phyloP scores from a whole-genome alignment of 2,329 filamentous ascomycete species.

The Alternaria solani region DNA sequence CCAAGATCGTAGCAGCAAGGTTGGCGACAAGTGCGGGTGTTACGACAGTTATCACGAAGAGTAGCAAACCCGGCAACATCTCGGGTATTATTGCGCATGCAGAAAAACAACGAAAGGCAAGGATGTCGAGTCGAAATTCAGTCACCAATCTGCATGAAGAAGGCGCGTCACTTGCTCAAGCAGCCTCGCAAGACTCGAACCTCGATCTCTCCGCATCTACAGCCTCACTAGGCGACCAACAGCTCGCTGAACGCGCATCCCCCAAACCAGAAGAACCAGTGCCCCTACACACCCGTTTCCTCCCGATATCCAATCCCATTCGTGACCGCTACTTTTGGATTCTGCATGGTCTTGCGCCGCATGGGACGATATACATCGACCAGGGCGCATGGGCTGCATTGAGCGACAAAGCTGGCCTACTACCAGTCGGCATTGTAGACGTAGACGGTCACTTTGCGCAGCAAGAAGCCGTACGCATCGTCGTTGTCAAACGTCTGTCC shows the following conservation, averaged over 20 bases:
- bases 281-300: constrained; percentile 89
- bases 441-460: constrained; percentile 89
- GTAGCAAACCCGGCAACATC: constrained; percentile 93
- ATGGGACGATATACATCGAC: constrained; percentile 93
- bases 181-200: constrained; percentile 26
- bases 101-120: constrained; percentile 65
- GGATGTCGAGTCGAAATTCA: constrained; percentile 38
- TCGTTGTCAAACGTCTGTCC: constrained; percentile 73
- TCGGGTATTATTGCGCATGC: constrained; percentile 83
- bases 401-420: constrained; percentile 81
- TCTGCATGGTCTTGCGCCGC: constrained; percentile 86
- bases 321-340: constrained; percentile 69
- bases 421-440: constrained; percentile 89
- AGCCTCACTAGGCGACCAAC: constrained; percentile 43
- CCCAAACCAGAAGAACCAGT: constrained; percentile 37
- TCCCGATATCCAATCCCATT: constrained; percentile 63
- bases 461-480: constrained; percentile 88
- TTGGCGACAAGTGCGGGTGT: constrained; percentile 94
- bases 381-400: constrained; percentile 84
- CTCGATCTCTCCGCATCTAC: constrained; percentile 35
- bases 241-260: constrained; percentile 28
- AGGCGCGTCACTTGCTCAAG: constrained; percentile 29
- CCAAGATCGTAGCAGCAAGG: constrained; percentile 92
- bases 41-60: constrained; percentile 93
- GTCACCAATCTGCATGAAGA: constrained; percentile 43